Evolutionary conservation across 495 filamentous ascomycete genomes (phyloP).

Genomic region (Sporormia fimetaria): DNA sequence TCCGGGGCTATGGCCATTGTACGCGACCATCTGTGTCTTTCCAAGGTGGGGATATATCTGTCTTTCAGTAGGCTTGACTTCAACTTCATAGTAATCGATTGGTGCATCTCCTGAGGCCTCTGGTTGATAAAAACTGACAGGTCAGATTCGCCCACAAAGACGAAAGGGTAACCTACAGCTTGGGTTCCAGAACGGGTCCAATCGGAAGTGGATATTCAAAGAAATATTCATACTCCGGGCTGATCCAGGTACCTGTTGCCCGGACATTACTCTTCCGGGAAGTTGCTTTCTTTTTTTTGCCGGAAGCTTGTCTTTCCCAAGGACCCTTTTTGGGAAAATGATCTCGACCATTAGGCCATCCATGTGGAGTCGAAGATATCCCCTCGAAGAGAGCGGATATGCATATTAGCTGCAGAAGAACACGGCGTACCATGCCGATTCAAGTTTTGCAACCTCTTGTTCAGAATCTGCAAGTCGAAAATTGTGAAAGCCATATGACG

Average conservation of each 20-base stretch:
- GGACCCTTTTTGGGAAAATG: not conserved
- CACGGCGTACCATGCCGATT: too few species aligned
- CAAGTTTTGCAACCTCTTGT: too few species aligned
- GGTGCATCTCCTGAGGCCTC: constrained; percentile 2
- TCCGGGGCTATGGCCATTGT: constrained; percentile 38
- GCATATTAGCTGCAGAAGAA: too few species aligned
- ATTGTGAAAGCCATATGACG: too few species aligned
- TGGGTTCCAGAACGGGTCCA: constrained; percentile 34
- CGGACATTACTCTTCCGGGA: not conserved
- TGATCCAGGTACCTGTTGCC: constrained; percentile 15
- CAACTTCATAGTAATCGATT: constrained; percentile 37
- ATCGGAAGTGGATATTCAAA: constrained; percentile 40
- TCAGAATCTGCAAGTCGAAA: too few species aligned
- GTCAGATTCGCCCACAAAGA: not conserved
- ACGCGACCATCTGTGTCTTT: constrained; percentile 35
- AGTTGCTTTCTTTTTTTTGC: too few species aligned
- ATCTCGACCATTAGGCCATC: not conserved
- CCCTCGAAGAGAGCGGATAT: too few species aligned
- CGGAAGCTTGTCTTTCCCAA: not conserved
- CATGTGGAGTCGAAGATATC: not conserved
- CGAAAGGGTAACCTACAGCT: constrained; percentile 24
- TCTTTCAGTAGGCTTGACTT: constrained; percentile 33
- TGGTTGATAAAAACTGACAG: constrained; percentile 9
- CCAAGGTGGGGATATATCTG: constrained; percentile 35
- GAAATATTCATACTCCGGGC: constrained; percentile 33